Evolutionary conservation across 176 grass and related monocot species (phyloP).

Genomic region (Musa troglodytarum): DNA sequence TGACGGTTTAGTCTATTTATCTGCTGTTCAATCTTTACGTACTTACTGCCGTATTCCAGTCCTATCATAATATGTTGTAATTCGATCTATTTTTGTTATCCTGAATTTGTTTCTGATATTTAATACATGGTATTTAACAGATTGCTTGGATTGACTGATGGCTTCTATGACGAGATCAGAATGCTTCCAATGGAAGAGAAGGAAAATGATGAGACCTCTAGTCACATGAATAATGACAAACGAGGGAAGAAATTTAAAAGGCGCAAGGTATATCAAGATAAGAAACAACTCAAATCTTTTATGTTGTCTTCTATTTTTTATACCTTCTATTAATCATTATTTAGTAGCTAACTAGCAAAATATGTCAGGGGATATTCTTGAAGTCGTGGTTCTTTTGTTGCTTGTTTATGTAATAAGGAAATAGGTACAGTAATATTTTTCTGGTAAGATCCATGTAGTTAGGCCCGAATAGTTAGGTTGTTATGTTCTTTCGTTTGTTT

Average conservation of each 20-base stretch:
- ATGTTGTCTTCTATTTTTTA: neutral
- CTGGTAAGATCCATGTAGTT: too few species aligned
- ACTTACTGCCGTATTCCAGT: too few species aligned
- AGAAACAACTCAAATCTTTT: neutral
- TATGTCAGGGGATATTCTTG: too few species aligned
- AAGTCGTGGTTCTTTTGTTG: too few species aligned
- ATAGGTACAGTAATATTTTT: too few species aligned
- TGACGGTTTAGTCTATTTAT: too few species aligned
- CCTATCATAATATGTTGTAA: too few species aligned
- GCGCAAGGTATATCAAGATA: conserved; percentile 20
- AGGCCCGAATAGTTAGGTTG: too few species aligned
- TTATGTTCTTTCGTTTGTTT: too few species aligned
- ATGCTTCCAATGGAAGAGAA: conserved; percentile 38
- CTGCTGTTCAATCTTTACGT: too few species aligned
- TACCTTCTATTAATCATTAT: neutral
- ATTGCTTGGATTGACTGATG: conserved; percentile 35
- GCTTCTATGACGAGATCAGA: conserved; percentile 41
- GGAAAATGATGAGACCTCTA: conserved; percentile 14
- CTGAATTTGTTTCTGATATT: neutral
- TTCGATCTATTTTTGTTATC: neutral
- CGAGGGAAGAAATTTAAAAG: conserved; percentile 29
- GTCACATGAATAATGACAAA: neutral
- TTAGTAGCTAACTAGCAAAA: neutral
- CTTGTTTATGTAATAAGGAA: too few species aligned
- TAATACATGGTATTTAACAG: conserved; percentile 17